These are phyloP conservation scores for Coemansia sp. DNA, from an alignment of 192 early-diverging fungal genomes.

Conservation along the genomic window DNA sequence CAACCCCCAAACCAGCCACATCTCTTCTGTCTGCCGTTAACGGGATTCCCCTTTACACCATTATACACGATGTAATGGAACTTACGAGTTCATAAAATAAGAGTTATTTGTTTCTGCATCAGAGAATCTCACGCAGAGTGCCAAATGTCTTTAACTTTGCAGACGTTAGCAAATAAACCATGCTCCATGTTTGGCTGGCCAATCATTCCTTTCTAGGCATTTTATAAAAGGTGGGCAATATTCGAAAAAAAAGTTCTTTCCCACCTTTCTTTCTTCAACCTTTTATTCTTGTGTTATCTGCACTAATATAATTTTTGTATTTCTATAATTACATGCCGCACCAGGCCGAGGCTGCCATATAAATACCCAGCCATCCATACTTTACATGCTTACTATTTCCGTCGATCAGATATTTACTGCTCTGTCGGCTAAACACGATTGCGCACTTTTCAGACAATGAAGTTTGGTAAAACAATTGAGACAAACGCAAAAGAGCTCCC, in stretches of 20 bases:
- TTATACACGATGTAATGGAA: too few relatives aligned
- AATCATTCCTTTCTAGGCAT: too few relatives aligned
- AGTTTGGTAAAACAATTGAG: constrained; percentile 74
- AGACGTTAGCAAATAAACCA: too few relatives aligned
- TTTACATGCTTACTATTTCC: neutral
- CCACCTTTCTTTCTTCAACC: neutral
- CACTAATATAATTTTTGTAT: constrained; percentile 3
- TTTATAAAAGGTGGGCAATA: neutral
- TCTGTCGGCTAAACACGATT: neutral
- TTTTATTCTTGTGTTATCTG: neutral
- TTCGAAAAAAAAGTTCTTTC: neutral
- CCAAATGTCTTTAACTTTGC: too few relatives aligned
- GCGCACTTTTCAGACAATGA: constrained; percentile 53
- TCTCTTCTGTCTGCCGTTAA: too few relatives aligned
- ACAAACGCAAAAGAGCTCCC: constrained; percentile 67
- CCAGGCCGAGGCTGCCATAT: neutral
- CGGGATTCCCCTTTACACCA: too few relatives aligned
- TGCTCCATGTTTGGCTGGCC: too few relatives aligned
- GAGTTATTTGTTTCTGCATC: too few relatives aligned
- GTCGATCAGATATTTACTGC: neutral
- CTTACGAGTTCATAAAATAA: too few relatives aligned
- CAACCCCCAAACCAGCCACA: too few relatives aligned
- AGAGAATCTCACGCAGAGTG: too few relatives aligned
- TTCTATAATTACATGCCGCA: neutral
- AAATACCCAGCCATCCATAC: neutral